These are phyloP conservation scores for Ordospora colligata DNA, from an alignment of 371 early-diverging fungal species.

Conservation along the genomic window DNA sequence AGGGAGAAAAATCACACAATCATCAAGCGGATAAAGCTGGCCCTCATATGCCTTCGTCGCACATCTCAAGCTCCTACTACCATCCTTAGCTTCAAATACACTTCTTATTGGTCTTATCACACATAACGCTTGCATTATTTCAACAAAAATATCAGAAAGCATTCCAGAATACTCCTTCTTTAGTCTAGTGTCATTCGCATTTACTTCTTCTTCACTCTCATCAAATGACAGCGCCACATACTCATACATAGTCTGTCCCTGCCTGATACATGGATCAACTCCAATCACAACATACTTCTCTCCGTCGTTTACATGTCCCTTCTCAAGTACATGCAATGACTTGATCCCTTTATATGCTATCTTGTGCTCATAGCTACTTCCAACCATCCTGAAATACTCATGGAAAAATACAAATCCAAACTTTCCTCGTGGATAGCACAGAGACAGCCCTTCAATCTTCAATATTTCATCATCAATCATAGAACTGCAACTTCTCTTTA, in stretches of 20 bases:
- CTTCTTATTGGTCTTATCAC: slow-evolving; percentile 70
- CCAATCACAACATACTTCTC: slow-evolving; percentile 69
- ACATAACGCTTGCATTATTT: slow-evolving; percentile 75
- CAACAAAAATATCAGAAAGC: slow-evolving; percentile 73
- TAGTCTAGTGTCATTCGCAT: slow-evolving; percentile 65
- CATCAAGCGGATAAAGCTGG: slow-evolving; percentile 80
- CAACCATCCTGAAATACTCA: slow-evolving; percentile 50
- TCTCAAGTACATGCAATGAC: slow-evolving; percentile 49
- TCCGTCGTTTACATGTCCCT: slow-evolving; percentile 33
- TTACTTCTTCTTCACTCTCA: slow-evolving; percentile 72
- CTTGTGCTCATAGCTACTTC: slow-evolving; percentile 60
- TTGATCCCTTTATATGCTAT: slow-evolving; percentile 49
- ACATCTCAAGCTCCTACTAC: slow-evolving; percentile 76
- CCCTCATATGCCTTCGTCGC: slow-evolving; percentile 94
- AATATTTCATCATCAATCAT: slow-evolving; percentile 44
- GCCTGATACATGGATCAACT: slow-evolving; percentile 85
- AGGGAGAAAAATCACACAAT: slow-evolving; percentile 79
- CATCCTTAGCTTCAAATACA: slow-evolving; percentile 44
- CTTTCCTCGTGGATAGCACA: slow-evolving; percentile 59
- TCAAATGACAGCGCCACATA: slow-evolving; percentile 87
- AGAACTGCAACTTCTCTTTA: slow-evolving; percentile 33
- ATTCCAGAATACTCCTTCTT: slow-evolving; percentile 76
- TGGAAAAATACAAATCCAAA: slow-evolving; percentile 52
- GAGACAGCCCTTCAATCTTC: slow-evolving; percentile 46
- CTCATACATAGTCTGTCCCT: slow-evolving; percentile 93